Conservation (phyloP, 495 filamentous ascomycete genomes). For the Penicillium coprophilum region DNA sequence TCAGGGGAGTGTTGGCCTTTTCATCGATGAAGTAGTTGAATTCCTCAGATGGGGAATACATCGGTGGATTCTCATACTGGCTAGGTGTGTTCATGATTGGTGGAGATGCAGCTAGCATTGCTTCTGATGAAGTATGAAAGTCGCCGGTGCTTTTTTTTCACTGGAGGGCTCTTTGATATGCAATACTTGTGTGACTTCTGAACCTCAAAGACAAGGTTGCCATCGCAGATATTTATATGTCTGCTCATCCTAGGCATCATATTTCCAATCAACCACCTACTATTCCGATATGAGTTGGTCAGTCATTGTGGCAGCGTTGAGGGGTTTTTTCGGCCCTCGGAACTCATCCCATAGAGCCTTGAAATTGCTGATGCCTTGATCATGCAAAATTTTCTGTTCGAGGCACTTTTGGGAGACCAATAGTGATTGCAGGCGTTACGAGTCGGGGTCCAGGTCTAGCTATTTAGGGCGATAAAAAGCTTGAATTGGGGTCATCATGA, state of each 20-base stretch:
- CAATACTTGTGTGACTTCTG: not conserved
- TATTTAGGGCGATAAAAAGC: not conserved
- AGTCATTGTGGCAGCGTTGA: constrained; percentile 17
- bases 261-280: not conserved
- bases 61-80: constrained; percentile 9
- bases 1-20: constrained; percentile 6
- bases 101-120: constrained; percentile 1
- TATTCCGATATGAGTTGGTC: not conserved
- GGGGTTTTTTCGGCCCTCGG: constrained; percentile 6
- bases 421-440: not conserved
- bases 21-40: constrained; percentile 6
- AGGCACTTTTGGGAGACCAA: not conserved
- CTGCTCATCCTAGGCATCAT: not conserved
- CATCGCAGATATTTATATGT: not conserved
- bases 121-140: not conserved
- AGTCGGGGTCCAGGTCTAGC: not conserved
- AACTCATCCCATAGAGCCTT: not conserved
- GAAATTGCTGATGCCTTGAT: not conserved
- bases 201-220: not conserved
- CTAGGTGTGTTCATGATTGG: constrained; percentile 3
- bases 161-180: not conserved
- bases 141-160: not conserved
- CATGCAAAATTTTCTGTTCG: not conserved
- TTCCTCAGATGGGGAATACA: constrained; percentile 11
- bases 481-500: no score